Base-by-base conservation (phyloP, 2,329 filamentous ascomycete species). In the Nannizziopsis barbatae region DNA sequence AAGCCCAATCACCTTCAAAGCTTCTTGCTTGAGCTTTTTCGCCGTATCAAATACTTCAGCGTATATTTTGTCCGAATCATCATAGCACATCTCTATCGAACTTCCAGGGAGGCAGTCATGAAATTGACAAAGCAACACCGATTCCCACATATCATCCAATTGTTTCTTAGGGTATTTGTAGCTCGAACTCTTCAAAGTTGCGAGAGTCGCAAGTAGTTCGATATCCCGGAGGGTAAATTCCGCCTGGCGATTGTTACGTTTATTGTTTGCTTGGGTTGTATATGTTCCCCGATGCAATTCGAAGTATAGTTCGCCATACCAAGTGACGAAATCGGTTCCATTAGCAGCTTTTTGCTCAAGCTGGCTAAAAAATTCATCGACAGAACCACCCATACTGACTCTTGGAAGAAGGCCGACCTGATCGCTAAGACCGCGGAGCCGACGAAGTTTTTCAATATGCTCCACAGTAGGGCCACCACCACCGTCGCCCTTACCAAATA, bases 251-350 rank as follows among this genome's bases (percentile, higher is more conserved):
- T 96, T 98, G 71, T 93, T 90, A 57, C 80, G 80, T 71, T 98
- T 98, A 73, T 95, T 98, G 70, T 95, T 95, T 51, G 89, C 84
- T 65, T 96, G 90, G 0, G 90, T 95, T 2, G 92, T 98, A 68
- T 96, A 96, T 10, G 90, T 96, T 46, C 92, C 92, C 52, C 92
- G 84, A 64, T 98, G 92, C 42, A 98, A 77, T 67, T 98, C 92
- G 65, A 98, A 95, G 70, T 98, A 98, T 7, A 98, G 76, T 69
- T 98, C 92, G 37, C 92, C 92, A 63, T 95, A 95, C 92, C 92
- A 98, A 1, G 92, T 96, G 18, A 88, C 85, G 47, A 95, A 83
- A 14, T 86, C 75, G 2, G 79, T 78, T 15, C 77, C 77, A 15
- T 73, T 66, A 27, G 72, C 71, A 22, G 80, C 80, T 69, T 89